Evolutionary conservation across 495 filamentous ascomycete genomes (phyloP).

Genomic region (Baudoinia panamericana): DNA sequence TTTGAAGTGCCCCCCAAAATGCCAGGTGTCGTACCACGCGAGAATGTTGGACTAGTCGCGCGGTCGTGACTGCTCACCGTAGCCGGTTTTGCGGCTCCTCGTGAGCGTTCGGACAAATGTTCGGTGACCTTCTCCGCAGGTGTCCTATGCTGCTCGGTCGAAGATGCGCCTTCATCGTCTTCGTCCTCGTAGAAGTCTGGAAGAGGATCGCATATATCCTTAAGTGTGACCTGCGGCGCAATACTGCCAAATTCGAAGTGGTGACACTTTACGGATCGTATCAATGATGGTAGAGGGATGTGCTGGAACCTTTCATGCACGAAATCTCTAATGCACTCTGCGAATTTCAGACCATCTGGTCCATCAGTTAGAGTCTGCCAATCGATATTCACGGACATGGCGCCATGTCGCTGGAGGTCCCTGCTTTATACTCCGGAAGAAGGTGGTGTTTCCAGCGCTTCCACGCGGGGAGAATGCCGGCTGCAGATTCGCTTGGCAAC

Average conservation of each 20-base stretch:
- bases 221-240: conserved; percentile 74
- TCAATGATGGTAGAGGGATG: conserved; percentile 81
- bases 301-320: conserved; percentile 92
- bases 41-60: conserved; percentile 44
- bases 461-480: too few species aligned
- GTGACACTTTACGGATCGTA: conserved; percentile 88
- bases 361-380: conserved; percentile 89
- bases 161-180: conserved; percentile 37
- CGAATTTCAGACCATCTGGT: conserved; percentile 68
- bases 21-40: conserved; percentile 52
- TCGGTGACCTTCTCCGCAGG: conserved; percentile 10
- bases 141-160: conserved; percentile 25
- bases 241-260: conserved; percentile 83
- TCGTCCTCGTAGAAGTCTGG: conserved; percentile 94
- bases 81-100: neutral
- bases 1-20: conserved; percentile 80
- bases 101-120: neutral
- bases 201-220: conserved; percentile 90
- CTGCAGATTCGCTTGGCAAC: too few species aligned
- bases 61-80: too few species aligned
- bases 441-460: too few species aligned
- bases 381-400: conserved; percentile 94
- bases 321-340: conserved; percentile 77
- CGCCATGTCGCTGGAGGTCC: too few species aligned
- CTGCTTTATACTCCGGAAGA: too few species aligned